A percentile compares a stretch with the other conserved stretches of the same genome.
Evolutionary conservation across 2,329 filamentous ascomycete genomes (phyloP).

Genomic region (Botrytis fragariae): DNA sequence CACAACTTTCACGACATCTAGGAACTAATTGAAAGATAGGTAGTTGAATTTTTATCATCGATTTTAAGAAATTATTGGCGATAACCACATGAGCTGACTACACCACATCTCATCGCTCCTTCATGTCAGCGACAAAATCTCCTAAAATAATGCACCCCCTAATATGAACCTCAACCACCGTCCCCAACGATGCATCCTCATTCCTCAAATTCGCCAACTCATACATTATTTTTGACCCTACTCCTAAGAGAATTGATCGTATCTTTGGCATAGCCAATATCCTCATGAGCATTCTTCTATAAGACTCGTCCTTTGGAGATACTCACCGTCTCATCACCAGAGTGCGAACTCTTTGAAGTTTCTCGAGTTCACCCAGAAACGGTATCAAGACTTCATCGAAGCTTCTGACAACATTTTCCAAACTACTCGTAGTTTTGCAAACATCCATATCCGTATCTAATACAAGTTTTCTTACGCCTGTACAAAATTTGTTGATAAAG

Average conservation of each 20-base stretch:
- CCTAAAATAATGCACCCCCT: background rate
- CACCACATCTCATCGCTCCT: accelerated
- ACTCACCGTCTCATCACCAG: background rate
- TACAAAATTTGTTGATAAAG: background rate
- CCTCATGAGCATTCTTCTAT: background rate
- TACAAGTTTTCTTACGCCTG: background rate
- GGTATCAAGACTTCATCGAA: background rate
- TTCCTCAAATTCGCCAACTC: background rate
- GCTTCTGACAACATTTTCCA: accelerated
- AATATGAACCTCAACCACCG: background rate
- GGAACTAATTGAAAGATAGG: background rate
- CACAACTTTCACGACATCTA: background rate
- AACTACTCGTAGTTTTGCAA: accelerated
- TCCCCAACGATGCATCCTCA: background rate
- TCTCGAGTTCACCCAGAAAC: background rate
- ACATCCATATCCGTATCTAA: background rate
- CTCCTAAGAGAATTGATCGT: background rate
- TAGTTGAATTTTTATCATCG: background rate
- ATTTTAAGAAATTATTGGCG: background rate
- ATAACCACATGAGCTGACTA: background rate
- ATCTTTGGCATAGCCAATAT: background rate
- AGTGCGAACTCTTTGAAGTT: background rate
- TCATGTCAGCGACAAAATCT: background rate
- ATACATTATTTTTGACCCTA: background rate
- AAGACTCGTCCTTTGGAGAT: background rate